Evolutionary conservation across 805 yeast species (phyloP), one percentile per base, ranked within the genome.

Genomic region (Barnettozyma sp.): DNA sequence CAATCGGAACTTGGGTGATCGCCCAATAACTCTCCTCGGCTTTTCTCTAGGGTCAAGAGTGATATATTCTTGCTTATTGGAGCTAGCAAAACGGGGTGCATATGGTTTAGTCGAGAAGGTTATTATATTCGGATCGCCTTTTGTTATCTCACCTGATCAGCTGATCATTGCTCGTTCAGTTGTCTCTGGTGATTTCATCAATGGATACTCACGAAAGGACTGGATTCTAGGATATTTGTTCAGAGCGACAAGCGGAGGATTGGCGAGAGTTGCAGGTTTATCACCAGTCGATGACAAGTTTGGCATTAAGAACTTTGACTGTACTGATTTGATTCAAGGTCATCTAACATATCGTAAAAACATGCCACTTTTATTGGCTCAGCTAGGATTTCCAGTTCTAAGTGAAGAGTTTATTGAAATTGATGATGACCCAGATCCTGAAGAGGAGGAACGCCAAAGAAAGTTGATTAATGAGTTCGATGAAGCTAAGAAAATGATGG

Each of bases 301-400:
- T 17, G 83, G 80, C 0, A 66, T 92, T 21, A 95, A 87, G 45
- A 90, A 90, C 57, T 70, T 81, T 43, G 94, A 92, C 53, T 85
- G 94, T 51, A 83, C 97, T 0, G 86, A 78, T 14, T 50, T 68
- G 35, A 95, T 90, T 4, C 87, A 82, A 41, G 98, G 98, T 1
- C 98, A 92, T 63, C 85, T 92, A 96, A 86, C 82, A n/a, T 92
- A 92, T 60, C 81, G 98, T 63, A 81, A 81, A 43, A 87, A 86
- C 10, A 86, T 92, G 72, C 99, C 99, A 1, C 76, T 75, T 48
- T 67, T 92, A 29, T 56, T 92, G 45, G 71, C 72, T 43, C 59
- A 63, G 34, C 49, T 84, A 26, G 88, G 83, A 4, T 82, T 94
- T 77, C 81, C 83, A 37, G 86, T 92, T 5, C 56, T 87, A 27